phyloP scores from a whole-genome alignment of 495 filamentous ascomycete species.

The Neurospora sp. region DNA sequence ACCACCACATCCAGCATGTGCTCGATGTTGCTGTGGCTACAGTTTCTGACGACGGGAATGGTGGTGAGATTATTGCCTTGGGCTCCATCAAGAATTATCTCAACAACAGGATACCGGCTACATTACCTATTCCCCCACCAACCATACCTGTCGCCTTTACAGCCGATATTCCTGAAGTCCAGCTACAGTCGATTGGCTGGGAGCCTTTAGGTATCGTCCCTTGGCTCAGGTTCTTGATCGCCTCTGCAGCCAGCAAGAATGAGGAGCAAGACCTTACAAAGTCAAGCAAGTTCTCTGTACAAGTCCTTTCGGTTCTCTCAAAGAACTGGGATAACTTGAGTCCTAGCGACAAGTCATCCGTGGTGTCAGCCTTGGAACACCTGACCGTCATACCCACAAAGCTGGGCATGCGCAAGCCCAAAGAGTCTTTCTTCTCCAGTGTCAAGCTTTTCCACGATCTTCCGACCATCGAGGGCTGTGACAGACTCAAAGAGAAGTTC shows the following conservation, averaged over 20 bases:
- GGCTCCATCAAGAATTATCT: conserved; percentile 64
- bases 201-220: conserved; percentile 66
- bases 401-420: conserved; percentile 76
- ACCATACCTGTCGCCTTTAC: conserved; percentile 78
- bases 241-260: conserved; percentile 35
- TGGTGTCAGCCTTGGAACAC: conserved; percentile 50
- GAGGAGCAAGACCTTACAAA: conserved; percentile 48
- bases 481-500: conserved; percentile 81
- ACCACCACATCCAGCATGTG: conserved; percentile 48
- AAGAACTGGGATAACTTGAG: conserved; percentile 78
- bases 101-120: conserved; percentile 64
- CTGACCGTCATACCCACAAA: conserved; percentile 83
- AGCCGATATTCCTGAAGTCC: conserved; percentile 35
- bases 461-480: conserved; percentile 63
- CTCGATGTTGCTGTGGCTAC: conserved; percentile 74
- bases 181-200: conserved; percentile 76
- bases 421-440: conserved; percentile 81
- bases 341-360: conserved; percentile 49
- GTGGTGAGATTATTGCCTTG: conserved; percentile 61
- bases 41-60: conserved; percentile 47
- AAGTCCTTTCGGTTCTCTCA: conserved; percentile 70
- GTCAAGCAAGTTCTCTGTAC: conserved; percentile 62
- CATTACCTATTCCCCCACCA: conserved; percentile 71
- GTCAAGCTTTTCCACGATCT: conserved; percentile 93
- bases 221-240: conserved; percentile 73